Evolutionary conservation across 768 basidiomycete species (phyloP), one percentile per base, ranked within the genome.

Genomic region (Amanita inopinata): DNA sequence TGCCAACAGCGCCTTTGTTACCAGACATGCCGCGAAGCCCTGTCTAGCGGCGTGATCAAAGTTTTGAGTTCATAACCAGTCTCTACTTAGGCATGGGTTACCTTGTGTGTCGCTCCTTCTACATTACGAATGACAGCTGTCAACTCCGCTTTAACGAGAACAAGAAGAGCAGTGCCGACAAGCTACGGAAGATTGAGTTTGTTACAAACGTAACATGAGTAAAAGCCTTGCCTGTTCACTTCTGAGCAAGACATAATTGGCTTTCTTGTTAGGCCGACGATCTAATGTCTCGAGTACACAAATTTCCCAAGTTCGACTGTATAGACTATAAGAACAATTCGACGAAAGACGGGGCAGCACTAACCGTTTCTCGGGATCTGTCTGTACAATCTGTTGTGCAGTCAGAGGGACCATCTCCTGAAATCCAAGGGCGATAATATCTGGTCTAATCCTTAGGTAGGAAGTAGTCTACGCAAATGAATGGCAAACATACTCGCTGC

Each of bases 391-490:
- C 58, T 97, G 93, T 53, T 93, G 90, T 2, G 96, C 90, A n/a
- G 90, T 97, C 35, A 99, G 73, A 3, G 92, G 91, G 0, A 99
- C 96, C 40, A 99, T 92, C 61, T 99, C 96, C 61, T 99, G 93
- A 57, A 97, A 96, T 2, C 87, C 89, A 20, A 97, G 67, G 15
- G 81, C 81, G 56, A 94, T 82, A 48, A 98, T 78, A 55, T 97
- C 92, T 4, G 92, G 91, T 33, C 86, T 87, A 43, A 14, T 34
- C 49, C 33, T 39, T 55, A 45, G 54, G 46, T 35, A 38, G 24
- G 17, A 24, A 17, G 8, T 24, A 47, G 8, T 15, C 15, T 5
- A 22, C 20, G 3, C 33, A 27, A 12, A 18, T 18, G 10, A 20
- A 28, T 14, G 40, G 27, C 33, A 17, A 33, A 64, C 73, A 33